Percentiles rank a stretch among this genome's conserved stretches.
Conservation (phyloP, 306 rosid genomes). For the Calophaca sinica region DNA sequence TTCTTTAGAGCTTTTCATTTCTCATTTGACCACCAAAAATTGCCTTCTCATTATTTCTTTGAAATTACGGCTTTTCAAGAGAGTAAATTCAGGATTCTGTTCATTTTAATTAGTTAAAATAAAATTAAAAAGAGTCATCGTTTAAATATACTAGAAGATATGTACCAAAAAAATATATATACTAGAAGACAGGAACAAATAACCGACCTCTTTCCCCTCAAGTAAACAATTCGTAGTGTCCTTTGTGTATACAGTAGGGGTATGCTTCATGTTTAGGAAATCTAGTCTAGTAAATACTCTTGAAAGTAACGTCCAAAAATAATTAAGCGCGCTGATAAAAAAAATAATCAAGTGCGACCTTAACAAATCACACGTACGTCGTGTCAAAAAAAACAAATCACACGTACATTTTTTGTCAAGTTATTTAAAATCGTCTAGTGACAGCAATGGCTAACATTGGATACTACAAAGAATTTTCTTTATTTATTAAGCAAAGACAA, state of each 20-base stretch:
- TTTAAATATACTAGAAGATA: not conserved
- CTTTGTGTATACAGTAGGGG: not conserved
- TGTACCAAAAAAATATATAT: too few species aligned
- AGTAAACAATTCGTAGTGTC: not conserved
- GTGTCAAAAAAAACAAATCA: too few species aligned
- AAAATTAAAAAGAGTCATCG: not conserved
- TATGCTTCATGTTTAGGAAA: not conserved
- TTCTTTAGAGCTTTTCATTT: too few species aligned
- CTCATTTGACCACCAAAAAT: too few species aligned
- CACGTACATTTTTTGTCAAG: too few species aligned
- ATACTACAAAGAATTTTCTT: not conserved
- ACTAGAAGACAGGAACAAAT: not conserved
- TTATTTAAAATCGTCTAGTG: not conserved
- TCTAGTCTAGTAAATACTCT: too few species aligned
- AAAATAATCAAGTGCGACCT: too few species aligned
- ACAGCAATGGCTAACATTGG: constrained; percentile 4
- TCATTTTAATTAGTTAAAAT: not conserved
- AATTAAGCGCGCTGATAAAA: too few species aligned
- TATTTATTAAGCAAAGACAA: constrained; percentile 1
- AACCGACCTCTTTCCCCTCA: not conserved
- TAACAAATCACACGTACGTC: too few species aligned
- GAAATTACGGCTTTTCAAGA: not conserved
- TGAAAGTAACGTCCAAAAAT: too few species aligned
- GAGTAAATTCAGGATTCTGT: not conserved
- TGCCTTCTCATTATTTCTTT: too few species aligned